Percentiles rank a stretch among this genome's conserved stretches.
Evolutionary conservation across 2,329 filamentous ascomycete genomes (phyloP).

Genomic region (Fusarium sp.): DNA sequence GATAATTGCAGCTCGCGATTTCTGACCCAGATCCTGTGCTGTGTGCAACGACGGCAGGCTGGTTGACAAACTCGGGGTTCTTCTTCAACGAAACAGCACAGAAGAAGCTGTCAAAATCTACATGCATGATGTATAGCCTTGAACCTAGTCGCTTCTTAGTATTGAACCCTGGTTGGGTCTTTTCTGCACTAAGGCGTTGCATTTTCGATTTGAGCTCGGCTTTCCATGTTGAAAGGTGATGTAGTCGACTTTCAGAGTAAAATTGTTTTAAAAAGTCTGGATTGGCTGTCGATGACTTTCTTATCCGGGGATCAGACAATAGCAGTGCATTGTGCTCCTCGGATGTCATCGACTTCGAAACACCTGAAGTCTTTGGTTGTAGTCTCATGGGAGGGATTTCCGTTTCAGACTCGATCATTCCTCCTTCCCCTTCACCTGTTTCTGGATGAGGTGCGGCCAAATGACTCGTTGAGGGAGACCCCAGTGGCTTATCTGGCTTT

Average conservation of each 20-base stretch:
- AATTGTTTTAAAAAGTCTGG: conserved; percentile 95
- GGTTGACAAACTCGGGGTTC: conserved; percentile 79
- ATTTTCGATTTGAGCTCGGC: conserved; percentile 91
- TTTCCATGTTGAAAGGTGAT: conserved; percentile 97
- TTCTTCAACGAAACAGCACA: conserved; percentile 89
- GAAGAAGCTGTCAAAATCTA: conserved; percentile 99
- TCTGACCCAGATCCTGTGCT: conserved; percentile 88
- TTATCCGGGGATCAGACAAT: conserved; percentile 84
- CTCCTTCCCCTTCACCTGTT: background rate
- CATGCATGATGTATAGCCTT: conserved; percentile 88
- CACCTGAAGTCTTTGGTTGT: conserved; percentile 21
- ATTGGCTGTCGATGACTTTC: conserved; percentile 91
- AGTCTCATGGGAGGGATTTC: background rate
- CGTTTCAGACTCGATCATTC: background rate
- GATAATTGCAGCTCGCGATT: conserved; percentile 98
- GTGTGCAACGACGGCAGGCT: conserved; percentile 91
- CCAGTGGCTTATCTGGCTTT: background rate
- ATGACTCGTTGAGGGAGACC: background rate
- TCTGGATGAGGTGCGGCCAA: background rate
- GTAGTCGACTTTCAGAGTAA: conserved; percentile 93
- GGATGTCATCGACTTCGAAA: conserved; percentile 78
- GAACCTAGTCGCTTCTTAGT: conserved; percentile 70
- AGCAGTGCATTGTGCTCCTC: conserved; percentile 93
- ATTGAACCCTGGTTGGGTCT: conserved; percentile 60
- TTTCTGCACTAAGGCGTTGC: conserved; percentile 82